A percentile compares a stretch with the other conserved stretches of the same genome.
Conservation (phyloP, 2,329 filamentous ascomycete species). For the Leptographium radiaticola region DNA sequence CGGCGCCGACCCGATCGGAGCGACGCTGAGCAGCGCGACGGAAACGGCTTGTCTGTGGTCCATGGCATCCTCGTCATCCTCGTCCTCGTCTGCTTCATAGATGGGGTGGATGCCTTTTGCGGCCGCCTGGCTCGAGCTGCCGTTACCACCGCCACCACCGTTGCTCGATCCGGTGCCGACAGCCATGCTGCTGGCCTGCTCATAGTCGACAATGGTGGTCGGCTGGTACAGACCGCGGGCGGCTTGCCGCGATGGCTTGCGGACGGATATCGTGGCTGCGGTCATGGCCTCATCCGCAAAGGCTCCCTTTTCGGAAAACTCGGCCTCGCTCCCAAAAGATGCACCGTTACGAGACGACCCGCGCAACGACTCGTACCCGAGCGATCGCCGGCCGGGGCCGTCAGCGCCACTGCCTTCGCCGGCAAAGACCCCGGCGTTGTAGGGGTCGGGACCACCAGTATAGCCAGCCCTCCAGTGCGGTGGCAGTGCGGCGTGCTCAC, state of each 20-base stretch:
- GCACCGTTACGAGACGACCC: constrained; percentile 4
- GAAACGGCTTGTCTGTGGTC: not conserved
- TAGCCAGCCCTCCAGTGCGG: not conserved
- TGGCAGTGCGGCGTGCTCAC: constrained; percentile 11
- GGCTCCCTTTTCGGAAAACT: not conserved
- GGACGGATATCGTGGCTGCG: constrained; percentile 4
- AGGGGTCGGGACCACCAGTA: not conserved
- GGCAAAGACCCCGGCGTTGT: not conserved
- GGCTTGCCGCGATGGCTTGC: constrained; percentile 16
- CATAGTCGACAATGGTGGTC: constrained; percentile 16
- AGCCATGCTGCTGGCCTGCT: constrained; percentile 6
- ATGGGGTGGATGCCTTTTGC: constrained; percentile 41
- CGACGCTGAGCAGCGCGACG: not conserved
- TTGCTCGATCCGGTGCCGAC: constrained; percentile 10
- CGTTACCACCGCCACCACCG: not conserved
- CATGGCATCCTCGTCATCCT: constrained; percentile 17
- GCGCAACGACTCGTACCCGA: constrained; percentile 38
- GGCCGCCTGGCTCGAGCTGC: not conserved
- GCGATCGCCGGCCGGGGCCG: constrained; percentile 16
- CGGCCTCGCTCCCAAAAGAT: constrained; percentile 5
- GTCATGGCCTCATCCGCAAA: not conserved
- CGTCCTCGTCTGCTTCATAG: constrained; percentile 45
- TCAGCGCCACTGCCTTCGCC: not conserved
- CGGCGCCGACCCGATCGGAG: not conserved
- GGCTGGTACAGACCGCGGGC: constrained; percentile 25